Conservation (phyloP, 306 rosid species). For the Medicago truncatula region DNA sequence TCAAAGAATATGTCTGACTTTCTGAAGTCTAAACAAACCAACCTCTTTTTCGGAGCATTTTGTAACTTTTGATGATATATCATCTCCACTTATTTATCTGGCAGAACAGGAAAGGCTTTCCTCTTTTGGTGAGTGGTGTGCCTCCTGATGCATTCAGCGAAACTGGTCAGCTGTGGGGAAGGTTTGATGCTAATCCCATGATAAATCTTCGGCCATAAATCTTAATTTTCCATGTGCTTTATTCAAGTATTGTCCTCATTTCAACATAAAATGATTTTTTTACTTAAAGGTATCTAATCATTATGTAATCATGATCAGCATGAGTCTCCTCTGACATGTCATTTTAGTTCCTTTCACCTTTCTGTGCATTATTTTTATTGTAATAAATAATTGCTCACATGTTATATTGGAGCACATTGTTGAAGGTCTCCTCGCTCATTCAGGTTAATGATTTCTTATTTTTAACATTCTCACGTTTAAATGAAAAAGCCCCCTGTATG, state of each 20-base stretch:
- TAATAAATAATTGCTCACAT: slow-evolving; percentile 31
- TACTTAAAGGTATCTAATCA: slow-evolving; percentile 21
- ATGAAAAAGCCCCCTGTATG: slow-evolving; percentile 80
- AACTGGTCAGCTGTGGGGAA: slow-evolving; percentile 99
- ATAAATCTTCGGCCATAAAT: slow-evolving; percentile 21
- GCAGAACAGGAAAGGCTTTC: slow-evolving; percentile 88
- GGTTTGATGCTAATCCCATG: slow-evolving; percentile 51
- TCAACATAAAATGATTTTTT: slow-evolving; percentile 15
- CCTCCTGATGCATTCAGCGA: slow-evolving; percentile 98
- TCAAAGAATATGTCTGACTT: slow-evolving; percentile 31
- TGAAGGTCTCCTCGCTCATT: slow-evolving; percentile 5
- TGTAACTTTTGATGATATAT: slow-evolving; percentile 29
- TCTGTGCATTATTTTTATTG: slow-evolving; percentile 8
- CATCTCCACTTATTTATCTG: slow-evolving; percentile 44
- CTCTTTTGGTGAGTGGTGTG: slow-evolving; percentile 89
- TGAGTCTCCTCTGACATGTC: not conserved
- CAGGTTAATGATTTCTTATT: slow-evolving; percentile 39
- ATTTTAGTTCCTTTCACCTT: slow-evolving; percentile 27
- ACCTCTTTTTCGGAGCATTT: slow-evolving; percentile 28
- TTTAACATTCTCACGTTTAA: slow-evolving; percentile 36
- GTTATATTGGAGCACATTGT: slow-evolving; percentile 16
- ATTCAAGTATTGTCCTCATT: slow-evolving; percentile 25
- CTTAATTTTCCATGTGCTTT: slow-evolving; percentile 23
- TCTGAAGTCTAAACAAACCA: slow-evolving; percentile 35
- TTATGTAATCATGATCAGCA: slow-evolving; percentile 23